These are phyloP conservation scores for Sugiyamaella paludigena DNA, from an alignment of 1,139 yeast genomes.

Conservation along the genomic window DNA sequence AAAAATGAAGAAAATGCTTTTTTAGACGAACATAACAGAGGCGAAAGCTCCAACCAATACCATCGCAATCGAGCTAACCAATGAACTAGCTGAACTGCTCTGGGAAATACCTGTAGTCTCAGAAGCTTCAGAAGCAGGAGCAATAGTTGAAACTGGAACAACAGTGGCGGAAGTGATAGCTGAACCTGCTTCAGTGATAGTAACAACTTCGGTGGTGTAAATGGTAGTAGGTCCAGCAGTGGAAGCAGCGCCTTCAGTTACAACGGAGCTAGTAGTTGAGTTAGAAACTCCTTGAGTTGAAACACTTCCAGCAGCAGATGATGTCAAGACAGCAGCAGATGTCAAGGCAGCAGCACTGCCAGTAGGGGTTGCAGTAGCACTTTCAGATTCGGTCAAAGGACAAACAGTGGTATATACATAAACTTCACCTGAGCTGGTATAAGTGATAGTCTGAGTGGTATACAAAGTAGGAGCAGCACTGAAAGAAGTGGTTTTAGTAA, in stretches of 20 bases:
- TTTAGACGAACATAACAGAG: neutral
- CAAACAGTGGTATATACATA: conserved; percentile 18
- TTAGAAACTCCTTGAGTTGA: neutral
- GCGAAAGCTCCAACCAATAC: neutral
- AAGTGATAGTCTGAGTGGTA: conserved; percentile 11
- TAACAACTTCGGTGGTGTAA: conserved; percentile 3
- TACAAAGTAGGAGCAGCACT: conserved; percentile 10
- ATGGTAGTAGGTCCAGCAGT: conserved; percentile 6
- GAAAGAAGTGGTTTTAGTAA: conserved; percentile 20
- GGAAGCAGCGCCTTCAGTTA: conserved; percentile 3
- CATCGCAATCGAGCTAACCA: neutral
- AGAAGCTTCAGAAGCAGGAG: conserved; percentile 3
- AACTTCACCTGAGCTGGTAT: conserved; percentile 13
- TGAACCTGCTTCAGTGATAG: conserved; percentile 3
- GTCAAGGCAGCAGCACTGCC: no score
- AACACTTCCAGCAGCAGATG: neutral
- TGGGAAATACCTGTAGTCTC: neutral
- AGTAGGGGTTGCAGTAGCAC: neutral
- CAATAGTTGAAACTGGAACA: conserved; percentile 1
- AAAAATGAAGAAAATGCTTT: neutral
- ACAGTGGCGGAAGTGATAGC: neutral
- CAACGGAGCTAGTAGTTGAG: neutral
- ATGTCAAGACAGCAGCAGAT: conserved; percentile 7
- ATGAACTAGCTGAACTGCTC: neutral
- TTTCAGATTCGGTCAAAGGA: conserved; percentile 15